phyloP scores from a whole-genome alignment of 441 rosid species.

The Dalechampia spathulata region DNA sequence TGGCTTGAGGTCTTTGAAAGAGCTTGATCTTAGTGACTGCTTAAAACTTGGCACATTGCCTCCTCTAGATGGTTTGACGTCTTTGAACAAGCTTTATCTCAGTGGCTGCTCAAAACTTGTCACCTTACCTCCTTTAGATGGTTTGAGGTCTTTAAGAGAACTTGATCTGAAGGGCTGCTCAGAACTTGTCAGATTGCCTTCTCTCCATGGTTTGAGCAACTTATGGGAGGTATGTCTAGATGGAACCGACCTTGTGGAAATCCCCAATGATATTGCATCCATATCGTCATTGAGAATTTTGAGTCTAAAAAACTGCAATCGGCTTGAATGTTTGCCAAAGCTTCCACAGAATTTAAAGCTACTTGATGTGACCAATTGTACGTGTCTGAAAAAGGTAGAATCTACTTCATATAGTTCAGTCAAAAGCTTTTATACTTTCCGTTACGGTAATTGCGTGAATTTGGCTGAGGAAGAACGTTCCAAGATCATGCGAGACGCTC shows the following conservation, averaged over 20 bases:
- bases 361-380: neutral
- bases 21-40: neutral
- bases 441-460: conserved; percentile 2
- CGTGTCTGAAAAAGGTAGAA: neutral
- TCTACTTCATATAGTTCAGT: neutral
- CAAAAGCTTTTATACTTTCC: neutral
- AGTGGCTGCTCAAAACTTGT: too few species aligned
- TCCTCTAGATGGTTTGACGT: neutral
- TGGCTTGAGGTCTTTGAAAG: too few species aligned
- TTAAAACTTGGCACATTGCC: neutral
- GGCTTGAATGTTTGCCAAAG: neutral
- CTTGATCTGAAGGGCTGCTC: too few species aligned
- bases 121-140: too few species aligned
- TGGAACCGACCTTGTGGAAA: too few species aligned
- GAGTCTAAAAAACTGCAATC: neutral
- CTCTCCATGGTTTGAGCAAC: too few species aligned
- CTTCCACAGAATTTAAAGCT: neutral
- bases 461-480: neutral
- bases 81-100: neutral
- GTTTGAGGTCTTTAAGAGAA: too few species aligned
- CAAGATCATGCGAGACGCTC: neutral
- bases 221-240: too few species aligned
- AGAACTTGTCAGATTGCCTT: too few species aligned
- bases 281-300: neutral
- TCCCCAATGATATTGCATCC: neutral